These are phyloP conservation scores for Berkeleyomyces rouxiae DNA, from an alignment of 2,329 filamentous ascomycete species.

Conservation along the genomic window DNA sequence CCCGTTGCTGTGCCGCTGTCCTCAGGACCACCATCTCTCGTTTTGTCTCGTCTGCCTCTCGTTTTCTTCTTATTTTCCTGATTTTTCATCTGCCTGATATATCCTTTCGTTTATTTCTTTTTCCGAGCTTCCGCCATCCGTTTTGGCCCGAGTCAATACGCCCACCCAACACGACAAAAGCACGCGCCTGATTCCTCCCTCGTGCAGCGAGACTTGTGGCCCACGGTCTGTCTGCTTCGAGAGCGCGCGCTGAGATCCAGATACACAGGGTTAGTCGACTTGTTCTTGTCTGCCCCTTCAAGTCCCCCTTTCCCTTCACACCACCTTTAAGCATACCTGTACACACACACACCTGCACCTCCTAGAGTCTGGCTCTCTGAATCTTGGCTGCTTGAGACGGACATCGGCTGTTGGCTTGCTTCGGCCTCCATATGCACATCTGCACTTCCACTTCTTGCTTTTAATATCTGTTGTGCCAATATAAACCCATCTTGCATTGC, in stretches of 20 bases:
- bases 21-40: background rate
- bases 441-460: background rate
- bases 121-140: background rate
- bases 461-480: background rate
- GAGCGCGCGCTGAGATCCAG: background rate
- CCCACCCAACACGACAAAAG: background rate
- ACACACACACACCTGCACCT: background rate
- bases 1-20: slow-evolving; percentile 1
- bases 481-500: background rate
- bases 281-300: background rate
- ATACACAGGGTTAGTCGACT: background rate
- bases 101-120: slow-evolving; percentile 3
- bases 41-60: background rate
- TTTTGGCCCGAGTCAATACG: too few relatives aligned
- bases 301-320: background rate
- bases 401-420: background rate
- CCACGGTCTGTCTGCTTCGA: background rate
- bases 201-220: background rate
- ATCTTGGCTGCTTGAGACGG: background rate
- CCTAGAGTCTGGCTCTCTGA: background rate
- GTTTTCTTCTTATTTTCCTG: background rate
- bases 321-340: background rate
- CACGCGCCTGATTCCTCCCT: background rate
- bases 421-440: background rate
- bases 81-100: background rate